Evolutionary conservation across 768 basidiomycete species (phyloP).

Genomic region (Nidularia sp.): DNA sequence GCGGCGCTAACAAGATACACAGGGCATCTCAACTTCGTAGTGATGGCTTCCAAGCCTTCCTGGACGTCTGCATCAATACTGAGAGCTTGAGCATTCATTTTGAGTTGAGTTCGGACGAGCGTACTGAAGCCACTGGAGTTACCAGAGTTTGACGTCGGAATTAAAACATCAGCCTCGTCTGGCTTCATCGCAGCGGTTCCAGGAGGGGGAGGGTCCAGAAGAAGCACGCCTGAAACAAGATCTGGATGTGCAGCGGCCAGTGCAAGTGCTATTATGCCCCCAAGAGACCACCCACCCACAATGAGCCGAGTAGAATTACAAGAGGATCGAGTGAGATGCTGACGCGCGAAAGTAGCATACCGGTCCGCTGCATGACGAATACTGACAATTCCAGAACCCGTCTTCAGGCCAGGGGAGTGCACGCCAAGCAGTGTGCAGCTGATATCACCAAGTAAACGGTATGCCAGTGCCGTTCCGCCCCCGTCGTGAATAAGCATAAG

Average conservation of each 20-base stretch:
- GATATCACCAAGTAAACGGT: slow-evolving; percentile 1
- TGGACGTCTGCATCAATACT: no score
- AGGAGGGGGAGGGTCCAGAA: slow-evolving; percentile 1
- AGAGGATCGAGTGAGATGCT: neutral
- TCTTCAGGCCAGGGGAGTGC: slow-evolving; percentile 1
- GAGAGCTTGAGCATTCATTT: no score
- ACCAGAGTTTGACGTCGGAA: no score
- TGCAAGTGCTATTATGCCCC: slow-evolving; percentile 1
- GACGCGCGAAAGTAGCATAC: slow-evolving; percentile 1
- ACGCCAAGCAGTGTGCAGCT: slow-evolving; percentile 1
- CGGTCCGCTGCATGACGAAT: neutral
- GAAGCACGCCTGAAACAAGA: slow-evolving; percentile 1
- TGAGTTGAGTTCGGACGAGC: no score
- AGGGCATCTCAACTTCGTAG: no score
- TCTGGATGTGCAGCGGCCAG: slow-evolving; percentile 3
- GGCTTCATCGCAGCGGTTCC: neutral
- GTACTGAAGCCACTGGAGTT: no score
- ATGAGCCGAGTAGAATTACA: neutral
- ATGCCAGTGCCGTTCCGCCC: slow-evolving; percentile 3
- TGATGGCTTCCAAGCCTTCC: no score
- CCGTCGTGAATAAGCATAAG: slow-evolving; percentile 5
- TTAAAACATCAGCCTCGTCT: neutral
- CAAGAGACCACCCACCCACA: slow-evolving; percentile 4
- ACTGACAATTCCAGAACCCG: neutral
- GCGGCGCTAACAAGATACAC: no score